These are phyloP conservation scores for Diplocarpon mali DNA, from an alignment of 2,329 filamentous ascomycete species.

Conservation along the genomic window DNA sequence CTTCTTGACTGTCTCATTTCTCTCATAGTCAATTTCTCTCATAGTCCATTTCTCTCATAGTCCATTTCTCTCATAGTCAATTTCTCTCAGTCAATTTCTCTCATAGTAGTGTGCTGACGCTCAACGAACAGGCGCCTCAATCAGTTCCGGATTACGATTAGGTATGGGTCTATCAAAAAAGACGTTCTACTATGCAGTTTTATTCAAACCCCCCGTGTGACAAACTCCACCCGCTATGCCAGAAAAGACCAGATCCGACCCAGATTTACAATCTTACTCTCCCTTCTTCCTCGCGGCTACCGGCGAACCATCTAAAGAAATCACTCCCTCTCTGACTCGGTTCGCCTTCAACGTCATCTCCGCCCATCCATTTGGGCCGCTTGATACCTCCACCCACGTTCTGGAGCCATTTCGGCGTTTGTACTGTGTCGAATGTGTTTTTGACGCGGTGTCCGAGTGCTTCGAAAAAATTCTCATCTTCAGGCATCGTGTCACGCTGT, in stretches of 20 bases:
- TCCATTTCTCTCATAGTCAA: no score
- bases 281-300: slow-evolving; percentile 30
- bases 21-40: no score
- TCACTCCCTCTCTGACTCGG: slow-evolving; percentile 30
- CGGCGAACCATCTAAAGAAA: slow-evolving; percentile 49
- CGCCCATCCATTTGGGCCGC: slow-evolving; percentile 72
- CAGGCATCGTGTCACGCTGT: slow-evolving; percentile 37
- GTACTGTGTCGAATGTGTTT: slow-evolving; percentile 81
- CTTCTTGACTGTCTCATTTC: no score
- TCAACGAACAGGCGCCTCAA: no score
- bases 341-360: slow-evolving; percentile 35
- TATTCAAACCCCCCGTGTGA: slow-evolving; percentile 5
- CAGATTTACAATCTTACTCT: slow-evolving; percentile 23
- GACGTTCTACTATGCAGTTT: neutral
- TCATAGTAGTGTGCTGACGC: no score
- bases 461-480: slow-evolving; percentile 74
- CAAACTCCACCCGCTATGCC: slow-evolving; percentile 25
- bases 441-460: slow-evolving; percentile 74
- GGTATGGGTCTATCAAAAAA: neutral
- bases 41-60: no score
- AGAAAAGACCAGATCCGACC: slow-evolving; percentile 3
- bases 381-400: slow-evolving; percentile 59
- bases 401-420: slow-evolving; percentile 72
- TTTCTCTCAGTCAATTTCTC: no score
- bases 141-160: no score